Base-by-base conservation (phyloP, 75 land plant species). In the Pinus tabuliformis region DNA sequence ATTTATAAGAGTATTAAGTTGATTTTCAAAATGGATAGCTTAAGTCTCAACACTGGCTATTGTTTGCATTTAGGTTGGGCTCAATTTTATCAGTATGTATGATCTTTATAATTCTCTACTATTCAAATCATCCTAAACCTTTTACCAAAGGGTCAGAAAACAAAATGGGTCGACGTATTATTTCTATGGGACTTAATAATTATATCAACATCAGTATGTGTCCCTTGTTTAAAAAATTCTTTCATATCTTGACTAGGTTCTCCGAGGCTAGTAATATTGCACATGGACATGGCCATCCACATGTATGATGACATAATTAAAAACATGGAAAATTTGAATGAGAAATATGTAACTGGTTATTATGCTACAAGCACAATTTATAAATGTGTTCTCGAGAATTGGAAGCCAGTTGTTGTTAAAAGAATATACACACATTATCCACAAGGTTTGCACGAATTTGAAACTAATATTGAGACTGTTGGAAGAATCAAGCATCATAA, bases 281-380 rank as follows among this genome's bases (percentile, higher is more conserved):
- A 94, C 87, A 94, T 94, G 95, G 91, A 95, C 66, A 92, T 96
- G 99, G 95, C 97, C 13, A 89, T 89, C 61, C 99, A 96, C 65
- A 87, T 93, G 3, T 94, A 91, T 73, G 99, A 96, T 36, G 99
- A 96, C 80, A 90, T 96, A 17, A 88, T 94, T 95, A 76, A 97
- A 65, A 87, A 94, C 82, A 96, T 97, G 6, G 99, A 96, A 58
- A 94, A 94, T 77, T 66, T 96, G 68, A 92, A 81, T 77, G 98
- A 96, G 87, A 88, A 88, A 86, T 89, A 91, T 62, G 97, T 26
- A 26, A 26, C 0, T 26, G 26, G 26, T 26, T 26, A 26, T 26
- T 26, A 97, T 62, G 99, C 94, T 59, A 94, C 99, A 39, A 94
- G 95, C 81, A 96, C 93, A 8, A 97, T 96, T 9, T 96, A 96